These are phyloP conservation scores for Skeletonema tropicum DNA, from an alignment of 108 stramenopile species.

Conservation along the genomic window DNA sequence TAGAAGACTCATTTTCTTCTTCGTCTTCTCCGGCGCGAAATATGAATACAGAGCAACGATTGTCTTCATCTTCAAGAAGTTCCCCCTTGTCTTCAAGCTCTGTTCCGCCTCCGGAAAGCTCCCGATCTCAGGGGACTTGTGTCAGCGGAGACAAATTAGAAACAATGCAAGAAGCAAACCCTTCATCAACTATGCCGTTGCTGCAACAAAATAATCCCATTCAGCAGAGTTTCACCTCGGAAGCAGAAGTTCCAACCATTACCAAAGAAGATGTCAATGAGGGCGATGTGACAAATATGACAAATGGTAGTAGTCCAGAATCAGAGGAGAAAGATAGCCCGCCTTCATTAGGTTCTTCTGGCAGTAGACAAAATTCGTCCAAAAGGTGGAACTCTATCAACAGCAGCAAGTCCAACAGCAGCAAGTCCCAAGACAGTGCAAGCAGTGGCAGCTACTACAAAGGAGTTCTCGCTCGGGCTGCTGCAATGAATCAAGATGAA, in stretches of 20 bases:
- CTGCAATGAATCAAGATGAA: slow-evolving; percentile 8
- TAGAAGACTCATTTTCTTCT: background rate
- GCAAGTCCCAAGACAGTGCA: background rate
- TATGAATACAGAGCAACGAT: background rate
- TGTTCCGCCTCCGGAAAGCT: background rate
- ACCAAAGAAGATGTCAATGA: background rate
- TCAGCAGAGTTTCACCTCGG: background rate
- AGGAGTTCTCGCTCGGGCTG: slow-evolving; percentile 16
- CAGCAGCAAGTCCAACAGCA: background rate
- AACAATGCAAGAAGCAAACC: background rate
- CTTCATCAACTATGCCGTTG: background rate
- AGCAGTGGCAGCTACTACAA: slow-evolving; percentile 26
- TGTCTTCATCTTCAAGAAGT: background rate
- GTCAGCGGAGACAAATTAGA: background rate
- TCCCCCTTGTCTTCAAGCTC: background rate
- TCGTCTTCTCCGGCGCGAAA: background rate
- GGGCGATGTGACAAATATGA: background rate
- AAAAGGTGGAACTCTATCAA: background rate
- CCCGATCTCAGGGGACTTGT: background rate
- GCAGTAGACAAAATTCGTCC: background rate
- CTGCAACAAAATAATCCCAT: background rate
- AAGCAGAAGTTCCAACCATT: background rate
- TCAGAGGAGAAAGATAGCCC: background rate
- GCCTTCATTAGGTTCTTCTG: background rate
- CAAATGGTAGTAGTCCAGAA: background rate